Evolutionary conservation across 2,329 filamentous ascomycete species (phyloP), one percentile per base, ranked within the genome.

Genomic region (Lecanicillium sp.): DNA sequence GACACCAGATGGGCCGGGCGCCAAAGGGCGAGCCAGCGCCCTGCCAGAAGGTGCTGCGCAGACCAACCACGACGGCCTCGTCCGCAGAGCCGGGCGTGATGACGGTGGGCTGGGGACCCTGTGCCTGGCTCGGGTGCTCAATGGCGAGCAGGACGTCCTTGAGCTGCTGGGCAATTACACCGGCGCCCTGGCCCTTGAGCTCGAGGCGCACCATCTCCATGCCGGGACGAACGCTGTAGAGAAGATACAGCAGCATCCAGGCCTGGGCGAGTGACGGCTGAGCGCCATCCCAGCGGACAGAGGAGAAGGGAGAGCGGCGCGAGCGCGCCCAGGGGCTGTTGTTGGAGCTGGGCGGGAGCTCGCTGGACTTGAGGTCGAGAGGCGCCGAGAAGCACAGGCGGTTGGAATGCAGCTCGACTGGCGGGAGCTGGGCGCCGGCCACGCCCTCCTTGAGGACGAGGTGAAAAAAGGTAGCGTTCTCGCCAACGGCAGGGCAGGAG

Each of bases 21-120:
- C 81, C 81, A 41, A 82, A 72, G 6, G 81, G 81, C 1, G 79
- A 81, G 14, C 72, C 79, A 20, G 80, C 80, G 33, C 80, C 80
- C 51, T 84, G 80, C 79, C 80, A 84, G 64, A 84, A 84, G 25
- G 78, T 67, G 55, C 65, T 65, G 45, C 71, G 67, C 41, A 72
- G 62, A 39, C 71, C 53, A 35, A 76, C 51, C 9, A 61, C 54
- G 45, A 56, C 59, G 37, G 60, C 56, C 17, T 52, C 54, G 33
- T 55, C 54, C 33, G 49, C 41, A 43, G 48, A 49, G 11, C 22
- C 22, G 11, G 22, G 22, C 22, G 22, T 25, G 22, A 11, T 25
- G 6, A 42, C 41, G 1, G 43, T 37, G n/a, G 43, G 15, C 40
- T 48, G 25, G 22, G 49, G 41, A 51, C 54, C 49, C 52, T 59